Evolutionary conservation across 495 filamentous ascomycete species (phyloP), one percentile per base, ranked within the genome.

Genomic region (Cairneyella variabilis): DNA sequence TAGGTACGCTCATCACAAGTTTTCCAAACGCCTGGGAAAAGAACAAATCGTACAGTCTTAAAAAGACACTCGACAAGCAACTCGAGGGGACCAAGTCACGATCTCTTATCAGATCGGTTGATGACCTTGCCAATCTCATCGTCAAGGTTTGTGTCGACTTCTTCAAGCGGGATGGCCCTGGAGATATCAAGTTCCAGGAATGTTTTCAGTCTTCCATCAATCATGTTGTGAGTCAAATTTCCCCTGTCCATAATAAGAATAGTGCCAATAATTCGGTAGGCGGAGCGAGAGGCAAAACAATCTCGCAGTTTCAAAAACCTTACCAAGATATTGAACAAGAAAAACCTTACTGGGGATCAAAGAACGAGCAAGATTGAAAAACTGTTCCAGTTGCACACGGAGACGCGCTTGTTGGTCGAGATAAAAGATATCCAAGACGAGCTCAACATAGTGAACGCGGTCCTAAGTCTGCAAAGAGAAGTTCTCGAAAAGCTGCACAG

Each of bases 371-470:
- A 38, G 14, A 38, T 38, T n/a, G 36, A 38, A 17, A 38, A 38
- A n/a, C 3, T 38, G 12, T 38, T 38, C 12, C 8, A 38, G 36
- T 17, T 38, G 36, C n/a, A 38, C 2, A 9, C 20, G 14, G 36
- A 38, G 36, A 38, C 36, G 14, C 36, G 20, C 36, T 3, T 38
- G 14, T 38, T 38, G 36, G 36, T 38, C 14, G 36, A 38, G 36
- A 38, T 38, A 38, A 38, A 38, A n/a, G 36, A 38, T 38, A 38
- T 38, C 20, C 36, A 38, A 17, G 36, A 38, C 36, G 36, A 38
- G 20, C 12, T 38, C 4, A 38, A 38, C 20, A 38, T 38, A 5
- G 3, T 38, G 6, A 16, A 14, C 6, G n/a, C 36, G 8, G 20
- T 38, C 12, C 36, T 38, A 16, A 17, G 36, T 5, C 36, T 16